These are phyloP conservation scores for Claviceps digitariae DNA, from an alignment of 2,329 filamentous ascomycete genomes.

Conservation along the genomic window DNA sequence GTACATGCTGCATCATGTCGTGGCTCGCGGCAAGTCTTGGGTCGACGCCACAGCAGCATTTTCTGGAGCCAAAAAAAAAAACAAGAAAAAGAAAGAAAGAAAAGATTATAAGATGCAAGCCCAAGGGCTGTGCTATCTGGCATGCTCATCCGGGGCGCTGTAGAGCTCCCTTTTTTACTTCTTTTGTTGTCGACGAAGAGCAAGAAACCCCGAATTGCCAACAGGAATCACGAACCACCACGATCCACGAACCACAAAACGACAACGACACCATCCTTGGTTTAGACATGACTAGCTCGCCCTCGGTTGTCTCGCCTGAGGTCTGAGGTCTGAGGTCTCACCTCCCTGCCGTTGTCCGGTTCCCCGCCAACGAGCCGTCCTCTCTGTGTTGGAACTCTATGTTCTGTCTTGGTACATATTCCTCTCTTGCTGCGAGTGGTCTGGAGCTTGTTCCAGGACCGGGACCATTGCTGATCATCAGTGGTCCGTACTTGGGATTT, in stretches of 20 bases:
- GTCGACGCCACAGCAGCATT: too few species aligned
- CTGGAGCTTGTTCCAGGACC: not conserved
- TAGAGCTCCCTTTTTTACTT: not conserved
- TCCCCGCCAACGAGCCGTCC: not conserved
- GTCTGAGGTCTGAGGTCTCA: not conserved
- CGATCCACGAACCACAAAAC: not conserved
- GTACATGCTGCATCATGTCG: too few species aligned
- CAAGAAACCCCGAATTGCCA: not conserved
- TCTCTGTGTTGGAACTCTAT: not conserved
- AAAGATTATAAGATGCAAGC: not conserved
- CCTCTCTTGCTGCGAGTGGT: not conserved
- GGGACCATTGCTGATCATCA: not conserved
- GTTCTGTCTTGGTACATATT: too few species aligned
- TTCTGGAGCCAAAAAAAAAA: too few species aligned
- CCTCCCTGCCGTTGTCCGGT: not conserved
- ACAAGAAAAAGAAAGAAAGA: too few species aligned
- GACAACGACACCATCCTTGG: too few species aligned
- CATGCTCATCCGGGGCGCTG: not conserved
- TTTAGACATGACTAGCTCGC: not conserved
- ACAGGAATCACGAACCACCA: not conserved
- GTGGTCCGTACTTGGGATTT: not conserved
- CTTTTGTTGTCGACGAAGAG: not conserved
- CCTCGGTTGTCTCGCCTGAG: not conserved
- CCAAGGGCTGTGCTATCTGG: not conserved
- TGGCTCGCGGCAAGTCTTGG: too few species aligned